Conservation (phyloP, 2,329 filamentous ascomycete species). For the Chrysoporthe cubensis region DNA sequence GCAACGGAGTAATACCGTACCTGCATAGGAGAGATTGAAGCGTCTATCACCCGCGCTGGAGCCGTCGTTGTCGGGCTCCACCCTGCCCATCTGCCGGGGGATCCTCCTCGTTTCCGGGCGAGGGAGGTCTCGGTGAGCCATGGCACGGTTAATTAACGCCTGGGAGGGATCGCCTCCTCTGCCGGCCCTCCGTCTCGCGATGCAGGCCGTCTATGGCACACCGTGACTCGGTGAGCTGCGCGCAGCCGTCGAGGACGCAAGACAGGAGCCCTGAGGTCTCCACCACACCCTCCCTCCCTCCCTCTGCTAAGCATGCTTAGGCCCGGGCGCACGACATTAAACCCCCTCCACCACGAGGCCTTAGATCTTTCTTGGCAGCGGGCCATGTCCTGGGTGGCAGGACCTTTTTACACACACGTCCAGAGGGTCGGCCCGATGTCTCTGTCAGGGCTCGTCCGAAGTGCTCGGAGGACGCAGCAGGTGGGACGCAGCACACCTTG, state of each 20-base stretch:
- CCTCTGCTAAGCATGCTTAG: too few relatives aligned
- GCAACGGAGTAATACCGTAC: neutral
- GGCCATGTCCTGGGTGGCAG: neutral
- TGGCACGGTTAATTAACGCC: neutral
- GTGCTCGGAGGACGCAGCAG: neutral
- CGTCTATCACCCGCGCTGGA: neutral
- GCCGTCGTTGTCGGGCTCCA: too few relatives aligned
- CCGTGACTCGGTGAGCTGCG: neutral
- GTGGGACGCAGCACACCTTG: neutral
- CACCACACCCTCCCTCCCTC: neutral
- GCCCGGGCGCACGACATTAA: too few relatives aligned
- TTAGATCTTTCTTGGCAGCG: neutral
- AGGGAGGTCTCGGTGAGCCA: neutral
- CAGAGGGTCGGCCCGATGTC: neutral
- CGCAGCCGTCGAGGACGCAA: neutral
- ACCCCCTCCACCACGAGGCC: too few relatives aligned
- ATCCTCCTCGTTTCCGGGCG: neutral
- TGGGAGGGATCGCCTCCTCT: neutral
- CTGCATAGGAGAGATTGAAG: too few relatives aligned
- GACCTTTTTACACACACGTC: neutral
- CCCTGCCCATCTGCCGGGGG: neutral
- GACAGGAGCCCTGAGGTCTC: neutral
- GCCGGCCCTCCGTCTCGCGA: neutral
- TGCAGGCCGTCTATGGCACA: neutral
- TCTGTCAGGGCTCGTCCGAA: neutral